Percentiles rank a stretch among this genome's conserved stretches.
Conservation (phyloP, 1,284 basidiomycete species). For the Irpex rosettiformis region DNA sequence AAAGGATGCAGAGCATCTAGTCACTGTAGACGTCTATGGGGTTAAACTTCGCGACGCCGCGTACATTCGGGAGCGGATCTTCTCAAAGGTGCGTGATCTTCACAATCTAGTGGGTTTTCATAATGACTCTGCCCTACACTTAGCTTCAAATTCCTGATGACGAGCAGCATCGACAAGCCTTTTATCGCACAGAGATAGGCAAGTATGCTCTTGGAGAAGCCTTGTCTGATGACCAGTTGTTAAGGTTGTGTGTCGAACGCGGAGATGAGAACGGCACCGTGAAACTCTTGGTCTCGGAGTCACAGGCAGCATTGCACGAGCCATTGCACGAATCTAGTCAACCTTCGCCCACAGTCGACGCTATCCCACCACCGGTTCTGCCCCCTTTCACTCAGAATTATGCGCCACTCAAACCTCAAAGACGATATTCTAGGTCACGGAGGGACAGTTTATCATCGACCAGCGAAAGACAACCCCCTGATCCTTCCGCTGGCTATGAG, state of each 20-base stretch:
- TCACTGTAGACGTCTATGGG: conserved; percentile 74
- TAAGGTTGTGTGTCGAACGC: conserved; percentile 65
- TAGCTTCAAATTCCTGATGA: conserved; percentile 85
- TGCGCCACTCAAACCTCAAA: conserved; percentile 44
- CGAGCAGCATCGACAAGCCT: conserved; percentile 71
- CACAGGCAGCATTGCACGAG: conserved; percentile 59
- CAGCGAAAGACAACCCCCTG: conserved; percentile 54
- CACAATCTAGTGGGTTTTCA: conserved; percentile 9
- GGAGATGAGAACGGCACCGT: conserved; percentile 76
- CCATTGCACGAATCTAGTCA: conserved; percentile 32
- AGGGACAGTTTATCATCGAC: conserved; percentile 68
- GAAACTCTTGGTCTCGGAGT: conserved; percentile 76
- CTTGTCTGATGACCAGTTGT: conserved; percentile 63
- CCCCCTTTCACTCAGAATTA: conserved; percentile 28
- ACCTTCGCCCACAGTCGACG: conserved; percentile 41
- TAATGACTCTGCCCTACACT: conserved; percentile 1
- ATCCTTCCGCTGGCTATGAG: conserved; percentile 59
- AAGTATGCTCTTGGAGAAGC: conserved; percentile 70
- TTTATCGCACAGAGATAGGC: conserved; percentile 85
- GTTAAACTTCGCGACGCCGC: conserved; percentile 53
- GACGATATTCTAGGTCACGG: conserved; percentile 48
- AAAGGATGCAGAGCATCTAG: conserved; percentile 77
- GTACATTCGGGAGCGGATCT: conserved; percentile 81
- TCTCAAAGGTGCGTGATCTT: conserved; percentile 65
- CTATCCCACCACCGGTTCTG: conserved; percentile 52